phyloP scores from a whole-genome alignment of 805 yeast genomes.

The Scheffersomyces coipomensis region DNA sequence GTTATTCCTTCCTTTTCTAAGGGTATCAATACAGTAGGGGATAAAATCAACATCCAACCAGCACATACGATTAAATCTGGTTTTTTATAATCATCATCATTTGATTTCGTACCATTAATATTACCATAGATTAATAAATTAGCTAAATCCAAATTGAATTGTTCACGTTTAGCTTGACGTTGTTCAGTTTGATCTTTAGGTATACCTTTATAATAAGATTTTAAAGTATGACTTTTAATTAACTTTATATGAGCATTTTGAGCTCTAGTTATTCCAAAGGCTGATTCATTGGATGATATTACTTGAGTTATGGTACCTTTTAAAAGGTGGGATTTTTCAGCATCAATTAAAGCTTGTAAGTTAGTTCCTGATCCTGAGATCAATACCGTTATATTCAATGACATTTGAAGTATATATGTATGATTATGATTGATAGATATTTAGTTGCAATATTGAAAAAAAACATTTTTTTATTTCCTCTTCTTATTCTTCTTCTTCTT shows the following conservation, averaged over 20 bases:
- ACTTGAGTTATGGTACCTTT: constrained; percentile 68
- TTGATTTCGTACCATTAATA: constrained; percentile 24
- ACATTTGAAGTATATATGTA: constrained; percentile 2
- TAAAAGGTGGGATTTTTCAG: constrained; percentile 40
- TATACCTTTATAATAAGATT: constrained; percentile 68
- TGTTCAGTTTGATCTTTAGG: constrained; percentile 64
- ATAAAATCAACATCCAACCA: constrained; percentile 95
- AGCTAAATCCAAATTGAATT: constrained; percentile 80
- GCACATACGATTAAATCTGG: constrained; percentile 96
- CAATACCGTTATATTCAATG: constrained; percentile 58
- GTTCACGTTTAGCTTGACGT: constrained; percentile 60
- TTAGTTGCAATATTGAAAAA: too few species aligned
- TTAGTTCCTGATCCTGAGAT: constrained; percentile 97
- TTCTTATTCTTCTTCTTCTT: too few species aligned
- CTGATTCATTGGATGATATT: constrained; percentile 80
- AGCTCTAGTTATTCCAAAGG: constrained; percentile 87
- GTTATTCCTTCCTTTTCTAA: constrained; percentile 60
- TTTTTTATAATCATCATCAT: constrained; percentile 32
- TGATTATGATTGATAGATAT: too few species aligned
- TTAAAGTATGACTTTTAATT: constrained; percentile 67
- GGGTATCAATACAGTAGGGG: constrained; percentile 71
- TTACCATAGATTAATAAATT: constrained; percentile 55
- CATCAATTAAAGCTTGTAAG: constrained; percentile 89
- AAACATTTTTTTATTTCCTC: too few species aligned
- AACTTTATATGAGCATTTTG: constrained; percentile 59